Percentiles rank a stretch among this genome's conserved stretches.
These are phyloP conservation scores for Ziziphus jujuba DNA, from an alignment of 306 rosid genomes.

Conservation along the genomic window DNA sequence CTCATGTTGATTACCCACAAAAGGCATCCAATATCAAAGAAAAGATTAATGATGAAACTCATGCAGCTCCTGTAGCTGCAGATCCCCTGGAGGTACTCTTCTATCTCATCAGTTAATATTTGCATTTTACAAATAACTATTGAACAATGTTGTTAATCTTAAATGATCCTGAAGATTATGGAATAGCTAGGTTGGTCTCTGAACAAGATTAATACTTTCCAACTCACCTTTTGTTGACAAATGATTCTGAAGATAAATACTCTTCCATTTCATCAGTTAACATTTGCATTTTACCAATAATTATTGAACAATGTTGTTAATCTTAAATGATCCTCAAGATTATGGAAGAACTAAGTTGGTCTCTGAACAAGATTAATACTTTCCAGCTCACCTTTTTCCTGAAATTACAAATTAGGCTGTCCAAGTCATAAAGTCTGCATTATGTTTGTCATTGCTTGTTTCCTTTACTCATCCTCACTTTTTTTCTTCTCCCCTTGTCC, in stretches of 20 bases:
- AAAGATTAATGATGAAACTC: constrained; percentile 39
- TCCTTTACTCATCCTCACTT: not conserved
- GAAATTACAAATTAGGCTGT: not conserved
- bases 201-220: not conserved
- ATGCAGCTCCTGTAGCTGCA: constrained; percentile 47
- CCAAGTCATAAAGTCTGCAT: too few relatives aligned
- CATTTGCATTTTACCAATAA: not conserved
- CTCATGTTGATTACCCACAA: constrained; percentile 43
- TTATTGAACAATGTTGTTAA: not conserved
- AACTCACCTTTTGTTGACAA: not conserved
- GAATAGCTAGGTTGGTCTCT: not conserved
- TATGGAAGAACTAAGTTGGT: not conserved
- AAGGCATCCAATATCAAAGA: constrained; percentile 44
- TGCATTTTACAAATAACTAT: not conserved
- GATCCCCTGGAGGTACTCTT: constrained; percentile 75
- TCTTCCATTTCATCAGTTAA: constrained; percentile 4
- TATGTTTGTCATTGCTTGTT: not conserved
- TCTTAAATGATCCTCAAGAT: not conserved
- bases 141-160: not conserved
- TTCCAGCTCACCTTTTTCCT: not conserved
- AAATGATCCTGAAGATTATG: not conserved
- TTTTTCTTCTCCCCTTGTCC: not conserved
- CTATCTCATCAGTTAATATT: not conserved
- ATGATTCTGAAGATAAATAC: too few relatives aligned
- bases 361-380: not conserved